phyloP scores from a whole-genome alignment of 768 basidiomycete genomes.

The Tricholoma bakamatsutake region DNA sequence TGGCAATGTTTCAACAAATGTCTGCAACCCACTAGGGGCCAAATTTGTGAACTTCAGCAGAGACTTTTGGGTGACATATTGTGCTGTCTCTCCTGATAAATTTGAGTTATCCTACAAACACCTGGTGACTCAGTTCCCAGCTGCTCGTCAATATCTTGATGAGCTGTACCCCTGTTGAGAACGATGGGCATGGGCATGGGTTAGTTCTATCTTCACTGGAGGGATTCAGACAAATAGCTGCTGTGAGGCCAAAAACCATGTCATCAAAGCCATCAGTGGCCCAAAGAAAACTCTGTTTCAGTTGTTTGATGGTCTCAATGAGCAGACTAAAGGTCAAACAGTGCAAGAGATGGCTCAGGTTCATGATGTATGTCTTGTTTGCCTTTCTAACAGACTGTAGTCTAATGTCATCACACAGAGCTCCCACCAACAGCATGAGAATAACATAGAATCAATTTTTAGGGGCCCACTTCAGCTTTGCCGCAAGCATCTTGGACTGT shows the following conservation, averaged over 20 bases:
- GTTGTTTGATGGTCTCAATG: conserved; percentile 17
- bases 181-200: conserved; percentile 31
- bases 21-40: conserved; percentile 11
- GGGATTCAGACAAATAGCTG: conserved; percentile 29
- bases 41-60: conserved; percentile 16
- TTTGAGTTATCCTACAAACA: conserved; percentile 18
- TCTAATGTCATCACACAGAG: conserved; percentile 12
- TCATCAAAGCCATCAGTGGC: conserved; percentile 18
- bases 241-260: conserved; percentile 20
- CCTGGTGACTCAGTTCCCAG: conserved; percentile 12
- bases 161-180: conserved; percentile 22
- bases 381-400: conserved; percentile 10
- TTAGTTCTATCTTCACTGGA: conserved; percentile 22
- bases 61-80: conserved; percentile 26
- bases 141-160: conserved; percentile 20
- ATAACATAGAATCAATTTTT: conserved; percentile 20
- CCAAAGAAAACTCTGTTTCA: conserved; percentile 17
- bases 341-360: conserved; percentile 11
- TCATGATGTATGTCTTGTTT: conserved; percentile 18
- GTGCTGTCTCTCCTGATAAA: conserved; percentile 24
- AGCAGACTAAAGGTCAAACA: conserved; percentile 13
- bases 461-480: conserved; percentile 14
- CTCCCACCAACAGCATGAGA: conserved; percentile 18
- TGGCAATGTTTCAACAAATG: conserved; percentile 18
- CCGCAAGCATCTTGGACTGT: conserved; percentile 22